Evolutionary conservation across 192 early-diverging fungal genomes (phyloP), one percentile per base, ranked within the genome.

Genomic region (Geranomyces variabilis): DNA sequence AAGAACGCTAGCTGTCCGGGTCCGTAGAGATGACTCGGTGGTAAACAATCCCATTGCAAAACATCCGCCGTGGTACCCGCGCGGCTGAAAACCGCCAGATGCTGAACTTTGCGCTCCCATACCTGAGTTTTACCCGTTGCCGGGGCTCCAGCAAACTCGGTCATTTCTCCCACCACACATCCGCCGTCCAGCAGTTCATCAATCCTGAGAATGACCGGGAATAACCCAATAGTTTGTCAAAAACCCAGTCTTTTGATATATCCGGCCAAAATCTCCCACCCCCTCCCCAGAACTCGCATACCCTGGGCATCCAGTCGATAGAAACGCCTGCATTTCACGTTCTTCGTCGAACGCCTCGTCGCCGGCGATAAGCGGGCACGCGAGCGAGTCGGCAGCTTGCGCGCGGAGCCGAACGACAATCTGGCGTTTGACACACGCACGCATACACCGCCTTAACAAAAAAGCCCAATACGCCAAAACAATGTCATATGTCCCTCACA

Each of bases 91-190:
- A n/a, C n/a, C n/a, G n/a, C n/a, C n/a, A n/a, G n/a, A n/a, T n/a
- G n/a, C n/a, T n/a, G 36, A 41, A 41, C 36, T 10, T 41, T 53
- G 3, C 15, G n/a, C 12, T 2, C n/a, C 34, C 26, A 28, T 31
- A 72, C 70, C 70, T 74, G 72, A 8, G 72, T 74, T 45, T 74
- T 74, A 1, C 72, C 72, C 1, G 72, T 58, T 12, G 64, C 22
- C 19, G 72, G 55, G 17, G 72, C 49, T 15, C 72, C 72, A 8
- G 72, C 72, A 1, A 74, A 56, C 56, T 74, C 72, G 14, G 34
- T 47, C 10, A 74, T 59, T 45, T 74, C 72, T 19, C 72, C 72
- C 8, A 29, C 15, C 26, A 17, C 1, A 12, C 24, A 55, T 15
- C 72, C 72, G 12, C 72, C 72, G 19, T 56, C 63, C 33, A 74